Evolutionary conservation across 129 eudicot genomes (phyloP).

Genomic region (Chrysanthemum seticuspe): DNA sequence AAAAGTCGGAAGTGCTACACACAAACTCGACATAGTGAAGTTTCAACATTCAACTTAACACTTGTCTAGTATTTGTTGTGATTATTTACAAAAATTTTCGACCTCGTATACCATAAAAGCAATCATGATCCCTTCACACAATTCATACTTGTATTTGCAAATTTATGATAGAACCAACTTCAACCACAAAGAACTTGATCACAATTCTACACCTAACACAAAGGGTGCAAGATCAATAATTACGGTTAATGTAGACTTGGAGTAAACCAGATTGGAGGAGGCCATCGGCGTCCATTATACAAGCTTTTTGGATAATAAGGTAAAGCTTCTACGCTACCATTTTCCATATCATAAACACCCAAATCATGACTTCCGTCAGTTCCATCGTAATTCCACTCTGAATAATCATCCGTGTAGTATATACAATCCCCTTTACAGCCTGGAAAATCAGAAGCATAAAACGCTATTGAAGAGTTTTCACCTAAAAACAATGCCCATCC

Average conservation of each 20-base stretch:
- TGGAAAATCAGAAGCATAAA: slow-evolving; percentile 53
- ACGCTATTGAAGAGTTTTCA: slow-evolving; percentile 64
- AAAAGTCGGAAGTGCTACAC: slow-evolving; percentile 17
- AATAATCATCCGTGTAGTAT: slow-evolving; percentile 81
- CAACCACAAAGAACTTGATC: not conserved
- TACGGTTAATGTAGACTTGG: slow-evolving; percentile 54
- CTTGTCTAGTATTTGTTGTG: not conserved
- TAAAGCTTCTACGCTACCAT: slow-evolving; percentile 55
- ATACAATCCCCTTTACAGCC: slow-evolving; percentile 64
- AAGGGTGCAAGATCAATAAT: too few species aligned
- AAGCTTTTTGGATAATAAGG: slow-evolving; percentile 49
- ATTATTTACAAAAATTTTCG: not conserved
- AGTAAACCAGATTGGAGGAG: slow-evolving; percentile 81
- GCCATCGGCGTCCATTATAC: slow-evolving; percentile 49
- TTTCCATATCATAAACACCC: slow-evolving; percentile 62
- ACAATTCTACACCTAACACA: slow-evolving; percentile 28
- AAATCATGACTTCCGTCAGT: slow-evolving; percentile 71
- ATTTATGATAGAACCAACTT: slow-evolving; percentile 4
- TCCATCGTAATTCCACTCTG: slow-evolving; percentile 56
- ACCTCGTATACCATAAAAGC: slow-evolving; percentile 3
- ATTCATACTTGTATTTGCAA: slow-evolving; percentile 3
- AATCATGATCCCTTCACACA: slow-evolving; percentile 12
- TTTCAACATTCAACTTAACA: slow-evolving; percentile 14
- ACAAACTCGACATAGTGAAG: not conserved
- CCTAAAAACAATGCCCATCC: slow-evolving; percentile 64